Percentiles rank a stretch among this genome's conserved stretches.
Evolutionary conservation across 1,284 basidiomycete species (phyloP).

Genomic region (Malassezia slooffiae): DNA sequence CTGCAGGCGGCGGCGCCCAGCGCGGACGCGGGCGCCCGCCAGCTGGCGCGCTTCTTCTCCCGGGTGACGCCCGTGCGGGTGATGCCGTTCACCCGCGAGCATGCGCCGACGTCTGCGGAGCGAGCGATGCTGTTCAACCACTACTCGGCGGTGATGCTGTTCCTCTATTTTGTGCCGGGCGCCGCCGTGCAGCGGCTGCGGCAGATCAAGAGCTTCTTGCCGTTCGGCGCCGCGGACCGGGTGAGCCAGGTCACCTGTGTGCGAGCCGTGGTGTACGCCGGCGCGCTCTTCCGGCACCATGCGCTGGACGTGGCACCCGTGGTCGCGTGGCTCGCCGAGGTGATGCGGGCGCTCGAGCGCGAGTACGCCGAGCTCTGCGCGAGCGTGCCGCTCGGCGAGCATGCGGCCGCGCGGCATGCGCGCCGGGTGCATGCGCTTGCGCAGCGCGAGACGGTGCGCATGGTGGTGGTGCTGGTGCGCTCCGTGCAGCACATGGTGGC

Average conservation of each 20-base stretch:
- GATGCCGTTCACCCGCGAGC: constrained; percentile 48
- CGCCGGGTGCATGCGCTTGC: constrained; percentile 7
- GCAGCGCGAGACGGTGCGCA: constrained; percentile 18
- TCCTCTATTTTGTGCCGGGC: constrained; percentile 60
- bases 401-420: not conserved
- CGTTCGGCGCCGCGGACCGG: constrained; percentile 59
- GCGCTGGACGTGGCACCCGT: constrained; percentile 54
- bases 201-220: constrained; percentile 59
- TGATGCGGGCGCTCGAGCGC: constrained; percentile 55
- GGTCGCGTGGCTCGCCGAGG: constrained; percentile 60
- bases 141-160: constrained; percentile 65
- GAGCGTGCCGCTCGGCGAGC: not conserved
- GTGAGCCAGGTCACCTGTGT: constrained; percentile 64
- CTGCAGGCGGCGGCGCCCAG: not conserved
- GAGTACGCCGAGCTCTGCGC: constrained; percentile 50
- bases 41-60: constrained; percentile 64
- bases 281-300: constrained; percentile 59
- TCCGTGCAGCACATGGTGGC: constrained; percentile 58
- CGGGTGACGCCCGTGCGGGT: constrained; percentile 64
- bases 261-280: constrained; percentile 66
- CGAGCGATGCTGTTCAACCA: constrained; percentile 78
- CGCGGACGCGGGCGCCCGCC: constrained; percentile 34
- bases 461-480: constrained; percentile 48
- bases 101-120: constrained; percentile 53
- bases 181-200: constrained; percentile 54